These are phyloP conservation scores for Picochlorum sp. DNA, from an alignment of 139 green algal genomes.

Conservation along the genomic window DNA sequence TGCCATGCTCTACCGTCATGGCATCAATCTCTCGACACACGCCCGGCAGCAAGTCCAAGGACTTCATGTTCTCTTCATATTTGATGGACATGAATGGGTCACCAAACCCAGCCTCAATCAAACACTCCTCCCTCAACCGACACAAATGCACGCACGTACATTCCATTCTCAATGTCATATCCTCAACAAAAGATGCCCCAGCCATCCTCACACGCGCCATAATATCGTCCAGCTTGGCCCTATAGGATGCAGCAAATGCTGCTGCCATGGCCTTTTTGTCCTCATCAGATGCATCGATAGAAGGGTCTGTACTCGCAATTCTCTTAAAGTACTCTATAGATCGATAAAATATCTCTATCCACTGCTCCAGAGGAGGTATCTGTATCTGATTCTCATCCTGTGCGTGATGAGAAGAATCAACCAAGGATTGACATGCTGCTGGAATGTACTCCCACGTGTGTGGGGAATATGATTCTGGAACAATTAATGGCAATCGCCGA, in stretches of 20 bases:
- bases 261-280: background rate
- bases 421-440: too few species aligned
- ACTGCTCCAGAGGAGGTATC: constrained; percentile 33
- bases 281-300: background rate
- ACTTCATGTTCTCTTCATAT: constrained; percentile 54
- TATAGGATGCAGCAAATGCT: constrained; percentile 15
- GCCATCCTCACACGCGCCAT: background rate
- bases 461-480: too few species aligned
- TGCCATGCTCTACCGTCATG: constrained; percentile 13
- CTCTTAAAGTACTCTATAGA: constrained; percentile 41
- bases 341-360: constrained; percentile 61
- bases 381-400: background rate
- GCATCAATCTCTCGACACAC: constrained; percentile 30
- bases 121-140: constrained; percentile 34
- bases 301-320: constrained; percentile 20
- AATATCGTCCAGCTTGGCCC: background rate
- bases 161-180: background rate
- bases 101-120: constrained; percentile 45
- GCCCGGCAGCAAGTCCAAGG: constrained; percentile 48
- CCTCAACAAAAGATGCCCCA: constrained; percentile 9
- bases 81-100: constrained; percentile 73
- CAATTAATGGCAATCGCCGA: too few species aligned
- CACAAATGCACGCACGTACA: background rate
- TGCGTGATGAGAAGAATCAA: too few species aligned
- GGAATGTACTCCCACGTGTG: too few species aligned